Base-by-base conservation (phyloP, 495 filamentous ascomycete genomes). In the Daldinia bambusicola region DNA sequence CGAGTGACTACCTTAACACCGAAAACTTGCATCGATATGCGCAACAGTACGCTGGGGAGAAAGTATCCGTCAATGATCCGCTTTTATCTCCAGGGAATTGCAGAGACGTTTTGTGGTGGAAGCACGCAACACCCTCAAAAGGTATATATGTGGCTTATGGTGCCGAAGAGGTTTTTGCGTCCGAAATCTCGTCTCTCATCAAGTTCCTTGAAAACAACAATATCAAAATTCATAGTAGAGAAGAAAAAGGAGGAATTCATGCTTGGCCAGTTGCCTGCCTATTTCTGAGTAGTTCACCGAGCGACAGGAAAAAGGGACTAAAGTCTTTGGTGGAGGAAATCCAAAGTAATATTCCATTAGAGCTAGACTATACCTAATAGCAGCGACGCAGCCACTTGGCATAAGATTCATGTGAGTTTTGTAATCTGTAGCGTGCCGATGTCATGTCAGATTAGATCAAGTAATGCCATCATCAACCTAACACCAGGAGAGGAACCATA, bases 201-300 rank as follows among this genome's bases (percentile, higher is more conserved):
- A 69, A 68, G 13, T 70, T 85, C 32, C 76, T 91, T 45, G 71
- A 81, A 41, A 76, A 78, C 30, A 81, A 82, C n/a, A 80, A 79
- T 52, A 78, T 84, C 48, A 70, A 77, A 26, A 84, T 90, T 10
- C 73, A 74, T 32, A 82, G 80, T 57, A 70, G 80, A 58, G 81
- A 83, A 74, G 87, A 91, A 69, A 77, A 80, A 38, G 89, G 86
- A 4, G 89, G 85, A 20, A 88, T 93, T 61, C 92, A 94, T 80
- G 91, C 90, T 10, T 94, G 92, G 92, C 92, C 91, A 13, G 88
- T 94, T 30, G 91, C 88, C 14, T 84, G 83, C 36, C 74, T 93
- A 48, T 94, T 92, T 74, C 77, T 93, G 16, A 87, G 87, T 56
- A 81, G 82, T 48, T 84, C 82, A 22, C 74, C 77, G 48, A 79